phyloP scores from a whole-genome alignment of 306 rosid genomes.

The Cucumis cinereus region DNA sequence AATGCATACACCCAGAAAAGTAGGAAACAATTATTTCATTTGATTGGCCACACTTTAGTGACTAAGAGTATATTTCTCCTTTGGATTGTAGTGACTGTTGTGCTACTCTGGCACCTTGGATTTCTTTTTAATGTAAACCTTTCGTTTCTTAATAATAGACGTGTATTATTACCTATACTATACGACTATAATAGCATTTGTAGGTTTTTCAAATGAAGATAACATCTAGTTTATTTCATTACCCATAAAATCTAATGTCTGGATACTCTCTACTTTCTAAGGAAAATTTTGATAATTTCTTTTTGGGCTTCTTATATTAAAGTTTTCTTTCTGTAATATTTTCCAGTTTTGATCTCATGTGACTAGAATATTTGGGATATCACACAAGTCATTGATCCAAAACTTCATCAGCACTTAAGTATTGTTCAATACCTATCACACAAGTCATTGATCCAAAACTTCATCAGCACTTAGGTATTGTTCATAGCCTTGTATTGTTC shows the following conservation, averaged over 20 bases:
- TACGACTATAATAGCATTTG: background rate
- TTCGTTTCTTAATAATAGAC: background rate
- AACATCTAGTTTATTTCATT: background rate
- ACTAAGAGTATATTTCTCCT: background rate
- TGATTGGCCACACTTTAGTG: background rate
- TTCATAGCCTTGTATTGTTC: conserved; percentile 10
- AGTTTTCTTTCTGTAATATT: background rate
- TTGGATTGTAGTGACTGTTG: background rate
- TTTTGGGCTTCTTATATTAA: background rate
- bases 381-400: too few relatives aligned
- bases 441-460: conserved; percentile 96
- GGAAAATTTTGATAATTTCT: too few relatives aligned
- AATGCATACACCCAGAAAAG: background rate
- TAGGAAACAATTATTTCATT: too few relatives aligned
- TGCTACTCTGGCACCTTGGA: background rate
- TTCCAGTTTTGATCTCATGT: background rate
- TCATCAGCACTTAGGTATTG: conserved; percentile 88
- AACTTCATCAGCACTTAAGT: conserved; percentile 96
- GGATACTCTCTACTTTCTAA: too few relatives aligned
- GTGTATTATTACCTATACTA: background rate
- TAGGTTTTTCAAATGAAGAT: background rate
- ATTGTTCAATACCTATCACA: conserved; percentile 53
- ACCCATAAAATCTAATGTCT: background rate
- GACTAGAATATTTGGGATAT: background rate
- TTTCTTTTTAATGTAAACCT: background rate